phyloP scores from a whole-genome alignment of 495 filamentous ascomycete genomes.

The Echria macrotheca region DNA sequence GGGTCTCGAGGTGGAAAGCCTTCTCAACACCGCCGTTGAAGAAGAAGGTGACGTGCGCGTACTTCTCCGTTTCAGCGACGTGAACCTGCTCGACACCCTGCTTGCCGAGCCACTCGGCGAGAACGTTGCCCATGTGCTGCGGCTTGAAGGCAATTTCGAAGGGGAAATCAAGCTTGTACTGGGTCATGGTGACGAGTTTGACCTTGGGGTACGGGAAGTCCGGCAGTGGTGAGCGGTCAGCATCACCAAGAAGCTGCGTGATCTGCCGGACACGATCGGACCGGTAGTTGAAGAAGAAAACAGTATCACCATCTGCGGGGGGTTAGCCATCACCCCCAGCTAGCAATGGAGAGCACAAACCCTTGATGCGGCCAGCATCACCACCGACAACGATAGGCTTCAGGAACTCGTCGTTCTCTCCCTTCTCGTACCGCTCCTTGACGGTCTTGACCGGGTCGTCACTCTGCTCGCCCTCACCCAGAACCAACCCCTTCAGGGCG shows the following conservation, averaged over 20 bases:
- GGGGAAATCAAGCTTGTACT: slow-evolving; percentile 93
- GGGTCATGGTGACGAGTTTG: slow-evolving; percentile 93
- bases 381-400: slow-evolving; percentile 95
- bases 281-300: slow-evolving; percentile 99
- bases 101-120: slow-evolving; percentile 91
- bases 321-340: slow-evolving; percentile 14
- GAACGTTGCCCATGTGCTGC: slow-evolving; percentile 92
- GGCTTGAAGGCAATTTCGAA: slow-evolving; percentile 92
- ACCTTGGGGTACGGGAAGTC: slow-evolving; percentile 96
- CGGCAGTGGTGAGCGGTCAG: slow-evolving; percentile 82
- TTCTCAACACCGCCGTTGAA: slow-evolving; percentile 99
- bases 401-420: slow-evolving; percentile 94
- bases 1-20: slow-evolving; percentile 83
- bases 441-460: slow-evolving; percentile 81
- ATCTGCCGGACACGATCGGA: slow-evolving; percentile 96
- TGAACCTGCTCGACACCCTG: slow-evolving; percentile 87
- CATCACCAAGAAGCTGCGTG: slow-evolving; percentile 85
- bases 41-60: slow-evolving; percentile 98
- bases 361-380: slow-evolving; percentile 75
- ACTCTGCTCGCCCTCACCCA: slow-evolving; percentile 80
- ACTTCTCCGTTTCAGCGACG: slow-evolving; percentile 98
- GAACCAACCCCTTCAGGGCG: slow-evolving; percentile 77
- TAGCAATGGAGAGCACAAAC: slow-evolving; percentile 35
- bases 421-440: slow-evolving; percentile 77
- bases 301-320: slow-evolving; percentile 70